phyloP scores from a whole-genome alignment of 805 yeast genomes.

The Peterozyma toletana region DNA sequence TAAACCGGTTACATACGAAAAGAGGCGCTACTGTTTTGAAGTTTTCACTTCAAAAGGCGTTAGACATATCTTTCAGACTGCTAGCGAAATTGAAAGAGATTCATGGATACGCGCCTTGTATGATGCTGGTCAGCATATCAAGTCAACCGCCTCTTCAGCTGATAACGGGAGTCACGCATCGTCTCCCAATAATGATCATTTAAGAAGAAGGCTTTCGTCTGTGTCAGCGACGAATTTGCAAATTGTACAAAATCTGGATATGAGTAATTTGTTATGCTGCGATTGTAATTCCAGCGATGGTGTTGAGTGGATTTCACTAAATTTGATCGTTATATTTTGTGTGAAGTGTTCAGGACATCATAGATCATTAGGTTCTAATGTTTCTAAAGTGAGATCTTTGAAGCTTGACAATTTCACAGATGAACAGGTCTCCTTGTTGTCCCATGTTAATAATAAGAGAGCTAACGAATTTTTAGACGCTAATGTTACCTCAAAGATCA shows the following conservation, averaged over 20 bases:
- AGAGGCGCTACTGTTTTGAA: conserved; percentile 60
- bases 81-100: conserved; percentile 56
- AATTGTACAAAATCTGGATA: conserved; percentile 33
- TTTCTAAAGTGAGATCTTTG: conserved; percentile 72
- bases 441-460: conserved; percentile 40
- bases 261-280: conserved; percentile 62
- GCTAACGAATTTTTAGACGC: conserved; percentile 62
- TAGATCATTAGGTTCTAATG: conserved; percentile 75
- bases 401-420: conserved; percentile 63
- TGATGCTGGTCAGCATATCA: conserved; percentile 37
- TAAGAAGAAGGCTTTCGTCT: conserved; percentile 25
- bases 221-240: conserved; percentile 24
- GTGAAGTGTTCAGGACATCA: conserved; percentile 87
- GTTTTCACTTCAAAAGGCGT: conserved; percentile 61
- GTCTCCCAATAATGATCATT: background rate
- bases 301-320: conserved; percentile 87
- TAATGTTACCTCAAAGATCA: conserved; percentile 16
- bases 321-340: conserved; percentile 65
- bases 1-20: conserved; percentile 39
- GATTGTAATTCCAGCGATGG: conserved; percentile 64
- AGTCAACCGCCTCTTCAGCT: background rate
- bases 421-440: conserved; percentile 52
- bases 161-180: background rate
- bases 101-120: conserved; percentile 63
- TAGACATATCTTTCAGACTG: conserved; percentile 70